Conservation (phyloP, 768 basidiomycete genomes). For the Rickenella mellea region DNA sequence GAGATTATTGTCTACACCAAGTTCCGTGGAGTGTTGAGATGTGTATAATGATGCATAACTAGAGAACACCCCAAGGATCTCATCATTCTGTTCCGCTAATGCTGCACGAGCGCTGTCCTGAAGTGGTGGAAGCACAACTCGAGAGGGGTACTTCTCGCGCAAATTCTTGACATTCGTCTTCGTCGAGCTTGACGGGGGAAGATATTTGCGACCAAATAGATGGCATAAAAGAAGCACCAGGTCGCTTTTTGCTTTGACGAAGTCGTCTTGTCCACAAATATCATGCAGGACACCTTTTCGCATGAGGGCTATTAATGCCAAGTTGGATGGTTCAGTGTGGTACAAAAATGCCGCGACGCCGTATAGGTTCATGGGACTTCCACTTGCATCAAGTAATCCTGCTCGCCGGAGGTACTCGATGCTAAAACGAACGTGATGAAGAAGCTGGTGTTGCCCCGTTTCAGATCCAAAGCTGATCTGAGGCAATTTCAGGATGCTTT, state of each 20-base stretch:
- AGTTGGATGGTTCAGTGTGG: conserved; percentile 63
- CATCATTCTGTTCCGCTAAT: conserved; percentile 35
- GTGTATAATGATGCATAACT: conserved; percentile 45
- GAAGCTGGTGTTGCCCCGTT: conserved; percentile 43
- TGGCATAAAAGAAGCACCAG: conserved; percentile 52
- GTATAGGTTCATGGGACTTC: conserved; percentile 49
- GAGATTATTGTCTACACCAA: conserved; percentile 35
- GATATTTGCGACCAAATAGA: conserved; percentile 52
- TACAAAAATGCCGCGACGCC: conserved; percentile 46
- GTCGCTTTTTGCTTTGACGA: conserved; percentile 33
- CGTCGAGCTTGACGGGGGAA: conserved; percentile 35
- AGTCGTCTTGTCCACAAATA: conserved; percentile 34
- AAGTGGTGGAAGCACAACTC: conserved; percentile 45
- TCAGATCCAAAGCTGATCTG: conserved; percentile 49
- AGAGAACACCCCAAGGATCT: conserved; percentile 44
- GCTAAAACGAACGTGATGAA: conserved; percentile 60
- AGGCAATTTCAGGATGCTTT: conserved; percentile 45
- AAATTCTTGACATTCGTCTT: conserved; percentile 24
- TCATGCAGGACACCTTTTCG: conserved; percentile 48
- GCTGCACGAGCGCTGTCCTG: conserved; percentile 27
- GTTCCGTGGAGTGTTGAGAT: conserved; percentile 22
- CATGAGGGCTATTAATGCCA: conserved; percentile 52
- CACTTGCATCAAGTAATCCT: conserved; percentile 40
- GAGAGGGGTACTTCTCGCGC: conserved; percentile 40
- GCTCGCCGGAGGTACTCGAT: conserved; percentile 61